Evolutionary conservation across 169 alveolate species (phyloP).

Genomic region (Cryptosporidium canis): DNA sequence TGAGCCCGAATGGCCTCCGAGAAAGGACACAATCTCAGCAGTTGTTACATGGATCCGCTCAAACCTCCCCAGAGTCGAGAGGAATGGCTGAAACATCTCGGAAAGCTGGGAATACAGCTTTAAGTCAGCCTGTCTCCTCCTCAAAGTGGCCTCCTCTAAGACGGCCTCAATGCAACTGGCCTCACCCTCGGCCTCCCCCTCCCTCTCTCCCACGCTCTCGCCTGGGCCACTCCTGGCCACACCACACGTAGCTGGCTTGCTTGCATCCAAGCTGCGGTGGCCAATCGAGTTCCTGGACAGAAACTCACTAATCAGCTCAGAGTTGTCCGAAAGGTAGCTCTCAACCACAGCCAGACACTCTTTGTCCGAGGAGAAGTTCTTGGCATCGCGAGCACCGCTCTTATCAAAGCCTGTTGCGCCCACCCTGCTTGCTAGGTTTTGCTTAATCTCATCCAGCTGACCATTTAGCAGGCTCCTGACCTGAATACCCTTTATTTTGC

Average conservation of each 20-base stretch:
- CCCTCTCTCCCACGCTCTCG: neutral
- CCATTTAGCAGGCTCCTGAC: neutral
- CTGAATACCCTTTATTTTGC: constrained; percentile 4
- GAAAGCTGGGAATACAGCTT: neutral
- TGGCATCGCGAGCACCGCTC: neutral
- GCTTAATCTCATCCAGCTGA: neutral
- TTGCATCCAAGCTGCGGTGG: neutral
- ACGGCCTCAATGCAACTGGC: neutral
- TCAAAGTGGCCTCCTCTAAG: neutral
- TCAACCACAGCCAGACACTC: neutral
- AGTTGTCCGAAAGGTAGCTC: neutral
- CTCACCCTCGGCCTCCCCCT: neutral
- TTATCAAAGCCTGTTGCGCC: neutral
- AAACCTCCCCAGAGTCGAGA: neutral
- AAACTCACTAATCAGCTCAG: neutral
- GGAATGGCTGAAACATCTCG: constrained; percentile 23
- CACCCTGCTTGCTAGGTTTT: neutral
- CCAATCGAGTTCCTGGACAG: neutral
- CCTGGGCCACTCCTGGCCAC: neutral
- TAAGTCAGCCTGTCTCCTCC: neutral
- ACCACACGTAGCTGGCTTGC: neutral
- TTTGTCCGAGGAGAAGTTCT: neutral
- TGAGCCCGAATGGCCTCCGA: neutral
- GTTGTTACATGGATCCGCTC: neutral
- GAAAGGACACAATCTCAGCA: neutral